These are phyloP conservation scores for Chlamydomonas schloesseri DNA, from an alignment of 139 green algal species.

Conservation along the genomic window DNA sequence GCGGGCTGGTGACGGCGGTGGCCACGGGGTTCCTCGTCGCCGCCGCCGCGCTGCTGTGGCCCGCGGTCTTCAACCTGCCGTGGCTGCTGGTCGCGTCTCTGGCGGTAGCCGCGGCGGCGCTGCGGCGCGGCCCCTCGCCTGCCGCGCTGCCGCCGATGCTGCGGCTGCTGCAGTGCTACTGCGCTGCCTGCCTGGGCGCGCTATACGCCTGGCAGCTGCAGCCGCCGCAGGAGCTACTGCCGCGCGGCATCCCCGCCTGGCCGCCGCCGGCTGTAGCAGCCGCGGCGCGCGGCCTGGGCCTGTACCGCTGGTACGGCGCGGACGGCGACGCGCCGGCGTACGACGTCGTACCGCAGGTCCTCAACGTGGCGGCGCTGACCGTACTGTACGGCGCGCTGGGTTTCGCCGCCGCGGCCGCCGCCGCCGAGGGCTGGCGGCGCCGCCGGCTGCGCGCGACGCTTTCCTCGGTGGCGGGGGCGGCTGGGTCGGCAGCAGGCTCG, in stretches of 20 bases:
- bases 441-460: neutral
- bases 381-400: slow-evolving; percentile 29
- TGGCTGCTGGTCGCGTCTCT: slow-evolving; percentile 12
- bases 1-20: neutral
- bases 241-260: neutral
- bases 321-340: neutral
- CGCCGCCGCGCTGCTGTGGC: slow-evolving; percentile 23
- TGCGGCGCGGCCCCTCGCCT: neutral
- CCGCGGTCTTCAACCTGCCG: slow-evolving; percentile 25
- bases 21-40: neutral
- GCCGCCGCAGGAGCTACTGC: neutral
- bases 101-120: neutral
- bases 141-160: neutral
- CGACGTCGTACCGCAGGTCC: slow-evolving; percentile 14
- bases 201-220: slow-evolving; percentile 24
- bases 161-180: slow-evolving; percentile 27
- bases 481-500: too few species aligned
- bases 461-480: too few species aligned
- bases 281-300: slow-evolving; percentile 14
- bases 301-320: slow-evolving; percentile 28
- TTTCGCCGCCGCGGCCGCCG: neutral
- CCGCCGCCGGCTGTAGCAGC: neutral
- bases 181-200: neutral
- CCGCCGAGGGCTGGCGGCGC: neutral
- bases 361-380: slow-evolving; percentile 23